phyloP scores from a whole-genome alignment of 2,329 filamentous ascomycete species.

The Dothiorella sarmentorum region DNA sequence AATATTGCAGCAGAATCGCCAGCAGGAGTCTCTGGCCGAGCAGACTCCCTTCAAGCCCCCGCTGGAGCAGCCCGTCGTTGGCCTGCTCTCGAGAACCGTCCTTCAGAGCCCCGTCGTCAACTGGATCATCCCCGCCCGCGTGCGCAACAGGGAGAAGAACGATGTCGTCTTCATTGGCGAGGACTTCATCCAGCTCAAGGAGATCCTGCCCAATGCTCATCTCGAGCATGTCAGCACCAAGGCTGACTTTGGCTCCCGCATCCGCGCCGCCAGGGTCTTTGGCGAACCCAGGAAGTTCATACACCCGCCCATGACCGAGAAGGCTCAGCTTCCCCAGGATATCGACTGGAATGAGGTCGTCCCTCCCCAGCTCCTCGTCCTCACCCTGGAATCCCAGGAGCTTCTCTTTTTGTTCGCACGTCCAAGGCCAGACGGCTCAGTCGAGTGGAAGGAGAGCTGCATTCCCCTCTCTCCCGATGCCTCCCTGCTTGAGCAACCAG shows the following conservation, averaged over 20 bases:
- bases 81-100: conserved; percentile 74
- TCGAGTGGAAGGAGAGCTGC: conserved; percentile 60
- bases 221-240: conserved; percentile 73
- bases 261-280: conserved; percentile 74
- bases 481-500: conserved; percentile 53
- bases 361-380: conserved; percentile 76
- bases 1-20: conserved; percentile 31
- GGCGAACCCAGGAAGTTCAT: conserved; percentile 42
- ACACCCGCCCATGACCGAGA: conserved; percentile 12
- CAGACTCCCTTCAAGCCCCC: conserved; percentile 26
- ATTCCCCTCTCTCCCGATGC: conserved; percentile 58
- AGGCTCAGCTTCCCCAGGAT: conserved; percentile 32
- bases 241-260: conserved; percentile 72
- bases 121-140: conserved; percentile 73
- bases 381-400: conserved; percentile 71
- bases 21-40: conserved; percentile 25
- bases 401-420: conserved; percentile 73
- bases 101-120: conserved; percentile 71
- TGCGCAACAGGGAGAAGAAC: conserved; percentile 67
- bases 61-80: conserved; percentile 52
- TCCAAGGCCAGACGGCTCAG: conserved; percentile 39
- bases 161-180: conserved; percentile 88
- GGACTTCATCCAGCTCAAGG: conserved; percentile 74
- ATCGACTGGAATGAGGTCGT: conserved; percentile 31
- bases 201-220: conserved; percentile 66